Percentiles rank a stretch among this genome's conserved stretches.
Conservation (phyloP, 768 basidiomycete species). For the Kwoniella newhampshirensis region DNA sequence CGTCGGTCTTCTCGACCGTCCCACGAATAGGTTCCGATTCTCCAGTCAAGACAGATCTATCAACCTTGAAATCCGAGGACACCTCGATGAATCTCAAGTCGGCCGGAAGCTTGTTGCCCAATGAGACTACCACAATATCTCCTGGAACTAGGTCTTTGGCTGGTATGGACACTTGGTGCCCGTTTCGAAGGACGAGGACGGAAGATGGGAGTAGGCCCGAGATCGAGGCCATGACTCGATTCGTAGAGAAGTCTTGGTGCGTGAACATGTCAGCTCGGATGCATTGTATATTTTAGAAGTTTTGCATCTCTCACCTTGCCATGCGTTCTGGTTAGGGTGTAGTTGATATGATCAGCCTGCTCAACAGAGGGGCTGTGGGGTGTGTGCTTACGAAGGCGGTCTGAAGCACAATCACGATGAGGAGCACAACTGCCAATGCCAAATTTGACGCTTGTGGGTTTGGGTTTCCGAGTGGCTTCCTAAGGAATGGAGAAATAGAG, state of each 20-base stretch:
- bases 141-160: conserved; percentile 50
- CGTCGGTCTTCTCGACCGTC: conserved; percentile 57
- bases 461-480: conserved; percentile 65
- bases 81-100: conserved; percentile 57
- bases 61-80: conserved; percentile 63
- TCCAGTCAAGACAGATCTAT: conserved; percentile 65
- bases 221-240: conserved; percentile 64
- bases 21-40: conserved; percentile 53
- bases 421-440: conserved; percentile 63
- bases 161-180: conserved; percentile 33
- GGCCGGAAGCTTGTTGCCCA: conserved; percentile 53
- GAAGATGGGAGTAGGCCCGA: conserved; percentile 51
- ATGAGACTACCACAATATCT: conserved; percentile 43
- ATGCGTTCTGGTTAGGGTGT: conserved; percentile 57
- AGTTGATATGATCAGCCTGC: conserved; percentile 2
- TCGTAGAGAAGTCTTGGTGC: conserved; percentile 59
- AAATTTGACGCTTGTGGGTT: conserved; percentile 61
- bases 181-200: conserved; percentile 49
- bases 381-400: conserved; percentile 35
- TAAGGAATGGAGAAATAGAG: conserved; percentile 29
- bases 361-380: conserved; percentile 3
- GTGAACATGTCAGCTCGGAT: not conserved
- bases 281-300: no score
- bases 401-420: conserved; percentile 53
- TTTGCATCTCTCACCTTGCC: conserved; percentile 28